Percentiles rank a stretch among this genome's conserved stretches.
These are phyloP conservation scores for Entelexis paramagnoliae DNA, from an alignment of 1,139 yeast genomes.

Conservation along the genomic window DNA sequence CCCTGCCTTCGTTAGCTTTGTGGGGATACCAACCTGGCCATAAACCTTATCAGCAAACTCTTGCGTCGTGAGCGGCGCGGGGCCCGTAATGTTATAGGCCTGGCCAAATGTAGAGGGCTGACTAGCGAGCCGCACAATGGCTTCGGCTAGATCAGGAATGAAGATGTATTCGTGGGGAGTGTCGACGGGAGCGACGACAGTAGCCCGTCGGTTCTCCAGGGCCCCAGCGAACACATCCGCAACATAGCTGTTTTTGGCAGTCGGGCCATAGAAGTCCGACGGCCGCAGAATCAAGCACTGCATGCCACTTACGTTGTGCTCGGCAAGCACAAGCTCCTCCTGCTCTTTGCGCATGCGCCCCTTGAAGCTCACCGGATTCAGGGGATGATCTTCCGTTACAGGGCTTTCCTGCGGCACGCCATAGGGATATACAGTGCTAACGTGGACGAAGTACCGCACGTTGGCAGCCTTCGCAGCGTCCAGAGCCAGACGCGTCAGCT, in stretches of 20 bases:
- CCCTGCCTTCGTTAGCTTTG: background rate
- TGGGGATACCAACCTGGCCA: background rate
- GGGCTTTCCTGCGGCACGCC: background rate
- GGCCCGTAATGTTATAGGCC: background rate
- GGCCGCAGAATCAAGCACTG: background rate
- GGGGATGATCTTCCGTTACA: background rate
- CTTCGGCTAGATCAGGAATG: background rate
- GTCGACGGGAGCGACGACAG: background rate
- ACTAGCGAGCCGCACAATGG: background rate
- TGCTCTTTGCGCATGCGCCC: background rate
- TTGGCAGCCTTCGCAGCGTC: background rate
- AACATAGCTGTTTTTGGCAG: background rate
- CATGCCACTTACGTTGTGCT: background rate
- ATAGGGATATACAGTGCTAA: background rate
- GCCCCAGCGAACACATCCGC: background rate
- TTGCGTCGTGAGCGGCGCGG: background rate
- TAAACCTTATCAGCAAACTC: background rate
- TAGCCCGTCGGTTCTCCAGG: background rate
- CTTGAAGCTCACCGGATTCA: background rate
- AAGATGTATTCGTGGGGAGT: background rate
- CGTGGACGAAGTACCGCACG: background rate
- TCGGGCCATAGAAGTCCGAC: conserved; percentile 1
- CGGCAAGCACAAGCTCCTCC: background rate
- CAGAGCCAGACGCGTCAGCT: background rate
- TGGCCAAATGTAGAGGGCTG: background rate